phyloP scores from a whole-genome alignment of 306 rosid species.

The Lagenaria siceraria region DNA sequence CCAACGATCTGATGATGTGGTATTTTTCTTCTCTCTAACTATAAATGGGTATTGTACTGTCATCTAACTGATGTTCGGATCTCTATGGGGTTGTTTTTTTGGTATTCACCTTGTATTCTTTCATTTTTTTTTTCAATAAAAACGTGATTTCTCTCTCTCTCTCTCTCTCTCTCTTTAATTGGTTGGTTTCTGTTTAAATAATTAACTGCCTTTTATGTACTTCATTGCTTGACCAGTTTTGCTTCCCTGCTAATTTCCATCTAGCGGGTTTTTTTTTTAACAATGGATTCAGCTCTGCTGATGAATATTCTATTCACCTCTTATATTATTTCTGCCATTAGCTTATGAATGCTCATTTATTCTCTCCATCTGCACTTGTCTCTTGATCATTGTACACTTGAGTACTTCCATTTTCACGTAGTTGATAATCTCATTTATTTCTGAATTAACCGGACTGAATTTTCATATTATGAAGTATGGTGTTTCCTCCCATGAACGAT shows the following conservation, averaged over 20 bases:
- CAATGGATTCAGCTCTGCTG: background rate
- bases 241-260: background rate
- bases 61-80: background rate
- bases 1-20: constrained; percentile 45
- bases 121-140: no score
- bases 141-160: no score
- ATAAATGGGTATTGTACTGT: background rate
- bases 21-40: constrained; percentile 20
- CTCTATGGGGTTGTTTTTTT: background rate
- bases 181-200: background rate
- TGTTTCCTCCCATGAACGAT: background rate
- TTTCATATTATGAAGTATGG: background rate
- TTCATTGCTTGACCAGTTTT: background rate
- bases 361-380: background rate
- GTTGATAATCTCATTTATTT: background rate
- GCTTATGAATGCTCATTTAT: background rate
- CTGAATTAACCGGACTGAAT: no score
- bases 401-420: background rate
- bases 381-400: background rate
- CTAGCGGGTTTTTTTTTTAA: background rate
- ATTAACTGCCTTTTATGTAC: background rate
- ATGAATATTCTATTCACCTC: background rate
- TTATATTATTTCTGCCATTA: background rate
- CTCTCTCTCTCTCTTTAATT: no score
- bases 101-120: no score